Base-by-base conservation (phyloP, 2,329 filamentous ascomycete species). In the Pseudocercospora eumusae region DNA sequence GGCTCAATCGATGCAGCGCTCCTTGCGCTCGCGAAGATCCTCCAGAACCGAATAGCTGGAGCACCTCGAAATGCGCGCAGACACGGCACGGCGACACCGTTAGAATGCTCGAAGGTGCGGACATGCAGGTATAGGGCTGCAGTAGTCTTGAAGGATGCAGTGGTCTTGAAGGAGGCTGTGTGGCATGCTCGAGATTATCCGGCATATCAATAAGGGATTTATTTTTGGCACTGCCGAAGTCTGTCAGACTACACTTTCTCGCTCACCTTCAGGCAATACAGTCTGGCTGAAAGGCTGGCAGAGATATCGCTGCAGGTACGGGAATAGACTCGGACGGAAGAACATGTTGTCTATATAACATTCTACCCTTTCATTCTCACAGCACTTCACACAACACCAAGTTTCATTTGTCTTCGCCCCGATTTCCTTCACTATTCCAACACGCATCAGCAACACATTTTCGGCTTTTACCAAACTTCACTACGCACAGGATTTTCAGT, bases 271-370 rank as follows among this genome's bases (percentile, higher is more conserved):
- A 59, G 55, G 62, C 62, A 64, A 53, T 56, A 56, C 54, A 52
- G n/a, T 53, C 21, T 59, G 60, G 60, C 60, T 62, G 56, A 52
- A 59, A 62, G 60, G 52, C 49, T 42, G 47, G 60, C 60, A 62
- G 60, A 25, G 50, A 50, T 56, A 52, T 60, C 52, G 57, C 64
- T 66, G 64, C 64, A 66, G 61, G 61, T 61, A 63, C 64, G 56
- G 59, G 59, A 63, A 63, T 66, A 63, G 61, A 60, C 25, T 40
- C 36, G 18, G 47, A 27, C 31, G 47, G 47, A 52, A 18, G 25
- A 10, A 52, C 10, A 13, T 62, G 57, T 60, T 57, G 60, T 57
- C 58, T 66, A 66, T 66, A 66, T 66, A 60, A 60, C 61, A 33
- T 20, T 20, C 42, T 54, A 11, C 21, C 18, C 11, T n/a, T 49